Conservation (phyloP, 208 protist genomes). For the Acanthamoeba lugdunensis region DNA sequence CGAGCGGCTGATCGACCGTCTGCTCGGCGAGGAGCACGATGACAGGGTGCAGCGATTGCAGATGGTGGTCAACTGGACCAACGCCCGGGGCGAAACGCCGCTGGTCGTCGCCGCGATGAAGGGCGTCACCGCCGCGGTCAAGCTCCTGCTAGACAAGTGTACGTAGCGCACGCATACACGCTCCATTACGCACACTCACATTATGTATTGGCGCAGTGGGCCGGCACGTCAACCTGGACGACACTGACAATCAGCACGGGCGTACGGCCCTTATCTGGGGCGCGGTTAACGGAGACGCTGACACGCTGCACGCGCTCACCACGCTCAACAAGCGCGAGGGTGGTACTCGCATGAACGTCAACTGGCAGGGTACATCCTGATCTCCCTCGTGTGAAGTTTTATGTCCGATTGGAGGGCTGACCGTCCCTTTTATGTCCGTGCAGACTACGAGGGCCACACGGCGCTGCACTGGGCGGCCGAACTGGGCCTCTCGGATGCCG, state of each 20-base stretch:
- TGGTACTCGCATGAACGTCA: background rate
- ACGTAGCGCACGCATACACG: background rate
- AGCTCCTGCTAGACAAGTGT: background rate
- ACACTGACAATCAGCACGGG: background rate
- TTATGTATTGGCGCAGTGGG: background rate
- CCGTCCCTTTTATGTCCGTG: background rate
- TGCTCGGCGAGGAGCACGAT: background rate
- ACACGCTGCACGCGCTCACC: background rate
- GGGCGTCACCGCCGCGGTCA: background rate
- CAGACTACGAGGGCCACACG: slow-evolving; percentile 33
- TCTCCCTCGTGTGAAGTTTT: too few species aligned
- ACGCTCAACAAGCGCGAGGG: background rate
- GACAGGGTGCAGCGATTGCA: background rate
- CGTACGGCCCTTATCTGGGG: background rate
- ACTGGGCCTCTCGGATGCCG: background rate
- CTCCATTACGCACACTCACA: too few species aligned
- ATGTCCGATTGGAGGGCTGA: background rate
- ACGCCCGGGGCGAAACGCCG: background rate
- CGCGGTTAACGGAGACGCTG: background rate
- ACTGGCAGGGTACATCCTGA: background rate
- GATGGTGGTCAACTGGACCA: background rate
- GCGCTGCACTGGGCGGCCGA: slow-evolving; percentile 26
- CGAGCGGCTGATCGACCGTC: background rate
- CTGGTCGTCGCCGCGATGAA: background rate
- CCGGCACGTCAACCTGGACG: background rate